phyloP scores from a whole-genome alignment of 169 alveolate genomes.

The Cryptosporidium baileyi region DNA sequence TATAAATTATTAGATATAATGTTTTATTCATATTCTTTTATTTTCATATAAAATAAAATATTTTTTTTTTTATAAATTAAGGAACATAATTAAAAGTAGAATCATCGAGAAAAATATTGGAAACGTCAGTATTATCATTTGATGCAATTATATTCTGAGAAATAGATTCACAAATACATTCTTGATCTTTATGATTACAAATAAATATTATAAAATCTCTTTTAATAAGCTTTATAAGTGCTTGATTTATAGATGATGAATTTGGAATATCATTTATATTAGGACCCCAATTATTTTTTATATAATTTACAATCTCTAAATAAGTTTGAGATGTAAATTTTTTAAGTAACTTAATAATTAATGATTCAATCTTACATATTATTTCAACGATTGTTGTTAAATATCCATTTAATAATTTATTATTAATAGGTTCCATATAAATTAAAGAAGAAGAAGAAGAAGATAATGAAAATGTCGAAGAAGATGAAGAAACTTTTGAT shows the following conservation, averaged over 20 bases:
- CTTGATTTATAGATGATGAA: background rate
- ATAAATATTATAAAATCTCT: conserved; percentile 27
- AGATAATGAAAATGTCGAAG: background rate
- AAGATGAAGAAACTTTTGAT: background rate
- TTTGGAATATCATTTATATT: background rate
- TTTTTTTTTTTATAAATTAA: background rate
- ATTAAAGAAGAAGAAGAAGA: conserved; percentile 21
- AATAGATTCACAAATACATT: background rate
- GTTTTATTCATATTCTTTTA: too few species aligned
- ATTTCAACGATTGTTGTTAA: conserved; percentile 25
- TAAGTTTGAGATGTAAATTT: background rate
- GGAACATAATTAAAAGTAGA: background rate
- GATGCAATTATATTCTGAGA: background rate
- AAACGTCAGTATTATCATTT: background rate
- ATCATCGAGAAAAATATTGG: background rate
- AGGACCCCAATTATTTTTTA: background rate
- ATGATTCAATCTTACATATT: conserved; percentile 29
- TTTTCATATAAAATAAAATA: too few species aligned
- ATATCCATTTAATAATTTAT: background rate
- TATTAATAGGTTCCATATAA: background rate
- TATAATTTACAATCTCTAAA: background rate
- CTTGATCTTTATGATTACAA: background rate
- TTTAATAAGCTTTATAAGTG: conserved; percentile 7
- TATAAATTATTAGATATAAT: background rate
- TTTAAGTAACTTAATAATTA: conserved; percentile 9